Evolutionary conservation across 345 rosid genomes (phyloP).

Genomic region (Dipteronia dyeriana): DNA sequence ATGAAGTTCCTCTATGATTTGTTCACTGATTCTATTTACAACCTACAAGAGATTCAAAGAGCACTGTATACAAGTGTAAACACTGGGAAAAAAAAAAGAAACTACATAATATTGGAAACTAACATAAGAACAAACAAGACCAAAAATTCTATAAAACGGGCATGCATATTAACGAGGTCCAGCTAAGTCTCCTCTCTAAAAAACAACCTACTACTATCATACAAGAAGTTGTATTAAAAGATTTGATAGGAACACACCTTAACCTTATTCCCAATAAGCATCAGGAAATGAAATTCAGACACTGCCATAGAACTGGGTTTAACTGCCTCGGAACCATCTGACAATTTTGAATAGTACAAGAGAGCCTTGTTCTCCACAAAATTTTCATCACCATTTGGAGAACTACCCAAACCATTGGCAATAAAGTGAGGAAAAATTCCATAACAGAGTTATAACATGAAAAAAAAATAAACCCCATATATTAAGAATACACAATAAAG

Average conservation of each 20-base stretch:
- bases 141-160: background rate
- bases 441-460: background rate
- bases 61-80: constrained; percentile 21
- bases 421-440: constrained; percentile 19
- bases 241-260: constrained; percentile 66
- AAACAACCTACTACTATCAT: background rate
- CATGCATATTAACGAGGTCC: background rate
- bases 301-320: constrained; percentile 92
- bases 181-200: background rate
- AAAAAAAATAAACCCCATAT: constrained; percentile 9
- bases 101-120: background rate
- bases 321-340: constrained; percentile 66
- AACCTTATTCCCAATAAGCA: constrained; percentile 91
- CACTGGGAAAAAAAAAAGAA: background rate
- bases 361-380: constrained; percentile 99
- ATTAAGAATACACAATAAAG: background rate
- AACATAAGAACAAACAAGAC: background rate
- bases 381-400: constrained; percentile 86
- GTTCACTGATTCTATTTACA: constrained; percentile 96
- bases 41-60: constrained; percentile 53
- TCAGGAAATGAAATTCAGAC: constrained; percentile 94
- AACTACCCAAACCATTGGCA: constrained; percentile 47
- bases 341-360: constrained; percentile 72
- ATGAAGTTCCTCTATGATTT: constrained; percentile 94
- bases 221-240: background rate